Base-by-base conservation (phyloP, 1,284 basidiomycete genomes). In the Ustilago tritici region DNA sequence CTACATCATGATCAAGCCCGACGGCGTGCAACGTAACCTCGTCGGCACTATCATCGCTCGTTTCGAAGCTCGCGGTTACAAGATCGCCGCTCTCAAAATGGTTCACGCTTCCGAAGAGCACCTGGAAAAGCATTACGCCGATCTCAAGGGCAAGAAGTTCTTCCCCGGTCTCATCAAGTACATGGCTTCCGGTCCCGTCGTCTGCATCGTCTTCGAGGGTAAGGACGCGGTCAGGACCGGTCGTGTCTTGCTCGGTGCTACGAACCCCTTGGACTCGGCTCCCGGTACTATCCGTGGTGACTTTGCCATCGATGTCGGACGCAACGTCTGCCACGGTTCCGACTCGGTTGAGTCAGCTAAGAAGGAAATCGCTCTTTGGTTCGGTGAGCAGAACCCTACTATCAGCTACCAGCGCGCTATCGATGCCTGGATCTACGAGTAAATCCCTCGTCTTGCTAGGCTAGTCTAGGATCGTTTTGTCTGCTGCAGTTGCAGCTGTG, bases 121-220 rank as follows among this genome's bases (percentile, higher is more conserved):
- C 75, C 80, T 85, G 55, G 84, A 85, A 72, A 77, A 81, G 83
- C 84, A 86, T 80, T 86, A 86, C 81, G 72, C 73, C 62, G 84
- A 86, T 72, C 84, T 86, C 67, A 84, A 84, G 83, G 84, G 82
- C 68, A 86, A 86, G 78, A 75, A 80, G 61, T 86, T 86, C 82
- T 86, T 85, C 83, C 80, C 82, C 56, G 84, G 84, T 49, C 79
- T 86, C 61, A 75, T 85, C 77, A 83, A 85, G 82, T 84, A 84
- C 79, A 84, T 98, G 95, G 90, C 91, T 66, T 91, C 93, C 76
- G 96, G 96, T 77, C 96, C 96, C 82, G 96, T 99, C 82, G 92
- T 97, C 85, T 93, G 91, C 85, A 97, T 98, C 92, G 96, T 96
- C 85, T 98, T 95, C 91, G 91, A 98, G 89, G 96, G 96, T 83